Evolutionary conservation across 768 basidiomycete species (phyloP), one percentile per base, ranked within the genome.

Genomic region (Boletus edulis): DNA sequence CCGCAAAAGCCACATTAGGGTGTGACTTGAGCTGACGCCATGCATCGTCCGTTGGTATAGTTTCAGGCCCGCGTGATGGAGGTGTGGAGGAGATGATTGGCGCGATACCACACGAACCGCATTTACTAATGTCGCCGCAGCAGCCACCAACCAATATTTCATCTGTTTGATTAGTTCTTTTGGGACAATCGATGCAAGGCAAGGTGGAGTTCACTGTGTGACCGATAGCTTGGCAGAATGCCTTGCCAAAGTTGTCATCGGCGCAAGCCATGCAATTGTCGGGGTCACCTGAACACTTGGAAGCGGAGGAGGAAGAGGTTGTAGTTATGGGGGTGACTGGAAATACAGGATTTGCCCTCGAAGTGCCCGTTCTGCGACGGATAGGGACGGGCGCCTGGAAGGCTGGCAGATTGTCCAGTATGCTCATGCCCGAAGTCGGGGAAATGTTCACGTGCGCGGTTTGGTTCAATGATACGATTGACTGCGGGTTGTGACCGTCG

Each of bases 21-120:
- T 96, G 94, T 12, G 84, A 82, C 72, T 94, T 93, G 57, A 95
- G 77, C 60, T 85, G 85, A 29, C 81, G 82, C 89, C 92, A 94
- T 9, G 91, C 91, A 52, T 86, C 84, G 65, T 86, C 87, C 52
- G 89, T 91, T 18, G 91, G 81, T 35, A 94, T 87, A 8, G 81
- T 85, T 51, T 86, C 83, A 22, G 70, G 52, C 39, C 62, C 50
- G 34, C 62, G 61, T 37, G 54, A 47, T 7, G 51, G 40, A 13
- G 57, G 55, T n/a, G 64, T 60, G 49, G 69, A 61, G 27, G 67
- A 57, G 34, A 62, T 62, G 27, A 63, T 61, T 29, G 70, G 69
- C 24, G 70, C 70, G 27, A 71, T 71, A 13, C 70, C 70, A 48
- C 70, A 72, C 17, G 62, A 69, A 54, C 65, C 59, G 22, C 62